A percentile compares a stretch with the other conserved stretches of the same genome.
Conservation (phyloP, 23 red algal species). For the Gracilariopsis chorda region DNA sequence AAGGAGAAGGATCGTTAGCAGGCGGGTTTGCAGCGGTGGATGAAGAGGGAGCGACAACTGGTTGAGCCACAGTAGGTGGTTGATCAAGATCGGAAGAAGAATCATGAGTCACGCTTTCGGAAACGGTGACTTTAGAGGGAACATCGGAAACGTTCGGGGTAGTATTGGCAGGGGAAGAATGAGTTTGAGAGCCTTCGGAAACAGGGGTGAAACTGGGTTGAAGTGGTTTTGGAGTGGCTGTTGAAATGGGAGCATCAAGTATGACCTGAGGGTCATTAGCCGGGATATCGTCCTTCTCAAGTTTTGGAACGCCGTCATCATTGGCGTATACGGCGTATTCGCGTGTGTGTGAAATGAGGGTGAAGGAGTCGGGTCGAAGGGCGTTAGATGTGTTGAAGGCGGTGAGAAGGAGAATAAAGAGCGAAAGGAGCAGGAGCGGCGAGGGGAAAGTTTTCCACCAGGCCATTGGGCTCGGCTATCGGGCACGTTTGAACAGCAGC, state of each 20-base stretch:
- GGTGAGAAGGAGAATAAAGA: background rate
- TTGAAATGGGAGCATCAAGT: background rate
- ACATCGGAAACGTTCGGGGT: background rate
- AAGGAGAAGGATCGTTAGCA: background rate
- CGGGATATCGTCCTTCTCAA: constrained; percentile 32
- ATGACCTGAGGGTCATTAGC: constrained; percentile 40
- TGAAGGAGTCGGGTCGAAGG: background rate
- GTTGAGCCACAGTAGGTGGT: background rate
- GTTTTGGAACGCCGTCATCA: constrained; percentile 32
- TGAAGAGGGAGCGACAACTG: background rate
- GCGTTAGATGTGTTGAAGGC: constrained; percentile 13
- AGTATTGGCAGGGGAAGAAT: background rate
- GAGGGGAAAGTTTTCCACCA: constrained; percentile 19
- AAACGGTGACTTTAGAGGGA: background rate
- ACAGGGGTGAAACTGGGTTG: background rate
- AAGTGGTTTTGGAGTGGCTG: background rate
- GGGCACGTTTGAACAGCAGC: too few relatives aligned
- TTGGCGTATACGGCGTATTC: constrained; percentile 19
- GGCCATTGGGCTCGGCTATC: constrained; percentile 32
- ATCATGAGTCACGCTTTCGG: background rate
- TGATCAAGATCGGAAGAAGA: background rate
- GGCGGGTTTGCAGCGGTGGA: background rate
- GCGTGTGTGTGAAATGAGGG: background rate
- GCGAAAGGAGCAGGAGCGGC: constrained; percentile 10
- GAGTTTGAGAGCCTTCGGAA: background rate